Conservation (phyloP, 2,329 filamentous ascomycete species). For the Xylariaceae sp. region DNA sequence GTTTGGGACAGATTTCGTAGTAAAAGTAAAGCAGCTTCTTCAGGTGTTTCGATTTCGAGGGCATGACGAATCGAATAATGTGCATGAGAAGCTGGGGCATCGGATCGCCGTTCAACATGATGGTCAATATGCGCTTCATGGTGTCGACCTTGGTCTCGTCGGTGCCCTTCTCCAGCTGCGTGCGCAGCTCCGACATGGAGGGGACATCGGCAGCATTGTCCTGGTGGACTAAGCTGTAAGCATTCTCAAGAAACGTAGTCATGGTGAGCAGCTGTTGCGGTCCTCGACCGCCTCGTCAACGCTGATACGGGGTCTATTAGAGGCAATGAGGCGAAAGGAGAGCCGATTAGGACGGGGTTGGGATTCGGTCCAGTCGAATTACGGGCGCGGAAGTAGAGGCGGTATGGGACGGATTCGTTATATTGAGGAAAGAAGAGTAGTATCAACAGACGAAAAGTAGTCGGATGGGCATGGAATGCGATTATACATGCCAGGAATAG, state of each 20-base stretch:
- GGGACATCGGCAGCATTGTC: conserved; percentile 95
- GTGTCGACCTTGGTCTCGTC: conserved; percentile 92
- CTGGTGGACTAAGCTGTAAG: conserved; percentile 95
- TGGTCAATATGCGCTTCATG: conserved; percentile 91
- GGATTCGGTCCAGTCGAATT: conserved; percentile 5
- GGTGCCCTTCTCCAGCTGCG: conserved; percentile 86
- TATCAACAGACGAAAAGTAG: conserved; percentile 22
- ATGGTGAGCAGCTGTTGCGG: conserved; percentile 50
- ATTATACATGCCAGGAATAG: conserved; percentile 26
- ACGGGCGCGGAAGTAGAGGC: conserved; percentile 5
- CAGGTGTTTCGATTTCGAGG: conserved; percentile 88
- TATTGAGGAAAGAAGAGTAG: neutral
- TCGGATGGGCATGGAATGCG: conserved; percentile 20
- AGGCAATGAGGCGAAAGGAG: neutral
- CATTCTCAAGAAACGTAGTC: conserved; percentile 89
- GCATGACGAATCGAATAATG: conserved; percentile 99
- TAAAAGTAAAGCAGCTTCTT: conserved; percentile 99
- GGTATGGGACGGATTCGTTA: conserved; percentile 9
- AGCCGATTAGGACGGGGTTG: conserved; percentile 5
- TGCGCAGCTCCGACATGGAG: conserved; percentile 82
- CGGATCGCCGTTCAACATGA: conserved; percentile 97
- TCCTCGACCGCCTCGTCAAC: conserved; percentile 27
- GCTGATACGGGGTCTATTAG: conserved; percentile 10
- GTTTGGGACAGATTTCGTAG: conserved; percentile 97
- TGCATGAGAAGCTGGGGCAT: conserved; percentile 97